phyloP scores from a whole-genome alignment of 345 rosid genomes.

The Populus euphratica region DNA sequence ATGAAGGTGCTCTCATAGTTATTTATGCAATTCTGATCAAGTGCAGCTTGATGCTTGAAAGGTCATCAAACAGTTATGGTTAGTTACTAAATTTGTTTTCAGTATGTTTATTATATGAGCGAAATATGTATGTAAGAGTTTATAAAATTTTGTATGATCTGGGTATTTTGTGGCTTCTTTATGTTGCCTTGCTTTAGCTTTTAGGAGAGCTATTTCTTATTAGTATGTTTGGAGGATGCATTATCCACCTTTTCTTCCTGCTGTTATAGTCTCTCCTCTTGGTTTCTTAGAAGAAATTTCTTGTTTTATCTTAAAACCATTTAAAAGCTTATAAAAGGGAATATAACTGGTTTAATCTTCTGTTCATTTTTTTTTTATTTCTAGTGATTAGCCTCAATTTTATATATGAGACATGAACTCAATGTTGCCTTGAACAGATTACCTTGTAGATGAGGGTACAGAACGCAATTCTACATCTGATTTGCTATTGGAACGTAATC shows the following conservation, averaged over 20 bases:
- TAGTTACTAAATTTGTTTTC: conserved; percentile 17
- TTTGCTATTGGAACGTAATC: conserved; percentile 84
- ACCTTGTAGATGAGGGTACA: conserved; percentile 94
- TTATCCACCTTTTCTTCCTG: neutral
- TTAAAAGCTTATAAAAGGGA: neutral
- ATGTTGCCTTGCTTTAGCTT: too few species aligned
- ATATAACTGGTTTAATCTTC: neutral
- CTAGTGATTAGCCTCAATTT: neutral
- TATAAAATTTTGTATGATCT: neutral
- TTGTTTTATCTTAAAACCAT: neutral
- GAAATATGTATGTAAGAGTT: neutral
- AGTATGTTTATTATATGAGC: neutral
- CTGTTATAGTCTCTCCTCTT: neutral
- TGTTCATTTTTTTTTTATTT: neutral
- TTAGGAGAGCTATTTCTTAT: neutral
- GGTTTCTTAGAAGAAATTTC: too few species aligned
- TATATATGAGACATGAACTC: neutral
- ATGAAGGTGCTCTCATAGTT: conserved; percentile 82
- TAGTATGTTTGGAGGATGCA: neutral
- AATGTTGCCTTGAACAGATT: conserved; percentile 52
- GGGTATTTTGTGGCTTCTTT: too few species aligned
- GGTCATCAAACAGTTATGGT: conserved; percentile 90
- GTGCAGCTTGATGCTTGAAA: conserved; percentile 94
- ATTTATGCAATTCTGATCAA: conserved; percentile 75
- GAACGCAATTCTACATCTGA: conserved; percentile 96